Base-by-base conservation (phyloP, 352 stramenopile species). In the Phytophthora cactorum region DNA sequence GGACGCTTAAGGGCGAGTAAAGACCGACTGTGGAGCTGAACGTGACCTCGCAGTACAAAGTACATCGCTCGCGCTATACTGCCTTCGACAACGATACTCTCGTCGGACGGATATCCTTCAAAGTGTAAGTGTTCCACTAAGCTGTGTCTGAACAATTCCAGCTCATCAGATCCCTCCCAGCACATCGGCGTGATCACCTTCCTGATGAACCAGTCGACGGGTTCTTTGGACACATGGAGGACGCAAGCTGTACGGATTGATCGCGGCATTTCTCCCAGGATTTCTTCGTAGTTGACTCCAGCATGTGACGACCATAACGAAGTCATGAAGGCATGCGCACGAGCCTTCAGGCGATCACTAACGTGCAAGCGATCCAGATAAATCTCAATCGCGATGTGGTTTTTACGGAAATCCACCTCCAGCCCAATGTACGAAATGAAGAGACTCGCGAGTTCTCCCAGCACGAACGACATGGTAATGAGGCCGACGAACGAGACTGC, bases 31-130 rank as follows among this genome's bases (percentile, higher is more conserved):
- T 84, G 63, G 6, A 78, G 60, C 5, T 79, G 74, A 3, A 93
- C 64, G 12, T 86, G 51, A 0, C 84, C 84, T 5, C 79, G 78
- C 10, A 93, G 29, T 51, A 92, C 84, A 68, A 91, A 91, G 66
- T 89, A 90, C 77, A 91, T 88, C 28, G 79, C 73, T 46, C 75
- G 77, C 6, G 74, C 53, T 59, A 91, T 86, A 22, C 63, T 84
- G 1, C 82, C 82, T 70, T 92, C 82, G 25, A 75, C 65, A 8
- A 92, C 62, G 4, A 91, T 79, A 14, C 59, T 72, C 38, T 92
- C 84, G 31, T 84, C 78, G 12, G 78, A 74, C 6, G 82, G 81
- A 22, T 88, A 91, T 17, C 79, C 75, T 55, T 91, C 78, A 36
- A 90, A 90, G 11, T 70, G 73, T 2, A 92, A 53, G 14, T 78